Base-by-base conservation (phyloP, 2,329 filamentous ascomycete genomes). In the Clonostachys sp. region DNA sequence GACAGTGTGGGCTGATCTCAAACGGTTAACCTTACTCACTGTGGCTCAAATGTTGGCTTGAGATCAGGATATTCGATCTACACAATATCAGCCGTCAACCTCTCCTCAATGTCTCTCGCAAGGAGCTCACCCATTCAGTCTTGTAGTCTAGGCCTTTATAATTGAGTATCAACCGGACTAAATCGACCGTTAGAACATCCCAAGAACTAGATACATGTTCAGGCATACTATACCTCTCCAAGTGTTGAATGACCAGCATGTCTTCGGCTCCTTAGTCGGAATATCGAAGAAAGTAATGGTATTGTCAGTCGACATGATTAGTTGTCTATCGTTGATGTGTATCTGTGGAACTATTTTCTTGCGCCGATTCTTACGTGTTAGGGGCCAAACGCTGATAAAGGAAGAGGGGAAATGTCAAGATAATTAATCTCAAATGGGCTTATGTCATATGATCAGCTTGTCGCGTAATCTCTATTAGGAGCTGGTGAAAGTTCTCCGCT, bases 91-190 rank as follows among this genome's bases (percentile, higher is more conserved):
- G 38, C 24, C 24, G 24, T 30, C 9, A 30, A 12, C 14, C 4
- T 12, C 17, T 6, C 7, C 40, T 13, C 8, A 8, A 16, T 6
- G 17, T 13, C 8, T 34, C 9, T 24, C 34, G 13, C 6, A 10
- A 20, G 8, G 18, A 6, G 44, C 58, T 45, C 53, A 67, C 60
- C 80, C 81, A 86, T 68, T 80, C 68, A 0, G 83, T 87, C 55
- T 74, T 71, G 66, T 87, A 87, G 44, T 78, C 71, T n/a, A 87
- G 60, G 5, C 68, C 67, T 58, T 87, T 87, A 67, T 73, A 84
- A 64, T 86, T 87, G 46, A 87, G 67, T 3, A 74, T 57, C 46
- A 86, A 61, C 5, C 84, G 80, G 34, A 78, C 82, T 86, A 48
- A 16, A 6, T 5, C 6, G 6, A 16, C 10, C 9, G 20, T 41